phyloP scores from a whole-genome alignment of 1,284 basidiomycete species.

The Trichosporon ovoides region DNA sequence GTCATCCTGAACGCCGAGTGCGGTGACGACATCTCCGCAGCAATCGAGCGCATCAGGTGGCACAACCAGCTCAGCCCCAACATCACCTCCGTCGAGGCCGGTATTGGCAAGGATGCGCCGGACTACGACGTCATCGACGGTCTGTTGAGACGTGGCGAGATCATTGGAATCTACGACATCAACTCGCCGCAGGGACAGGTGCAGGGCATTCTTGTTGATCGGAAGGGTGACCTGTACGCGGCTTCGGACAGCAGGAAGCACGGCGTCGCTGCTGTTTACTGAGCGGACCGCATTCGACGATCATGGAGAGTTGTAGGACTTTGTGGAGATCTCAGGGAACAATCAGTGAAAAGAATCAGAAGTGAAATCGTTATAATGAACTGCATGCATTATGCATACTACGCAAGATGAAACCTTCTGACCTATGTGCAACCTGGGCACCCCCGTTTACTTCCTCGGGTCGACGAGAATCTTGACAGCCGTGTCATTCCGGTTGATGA shows the following conservation, averaged over 20 bases:
- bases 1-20: constrained; percentile 73
- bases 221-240: constrained; percentile 48
- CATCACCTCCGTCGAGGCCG: constrained; percentile 58
- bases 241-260: constrained; percentile 42
- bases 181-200: constrained; percentile 49
- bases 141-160: constrained; percentile 63
- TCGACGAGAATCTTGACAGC: constrained; percentile 24
- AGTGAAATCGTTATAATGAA: too few species aligned
- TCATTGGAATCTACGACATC: constrained; percentile 55
- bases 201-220: constrained; percentile 59
- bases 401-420: not conserved
- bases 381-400: too few species aligned
- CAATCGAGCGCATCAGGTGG: not conserved
- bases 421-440: too few species aligned
- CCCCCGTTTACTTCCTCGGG: constrained; percentile 3
- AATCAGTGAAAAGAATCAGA: too few species aligned
- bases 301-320: too few species aligned
- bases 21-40: constrained; percentile 58
- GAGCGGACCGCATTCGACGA: too few species aligned
- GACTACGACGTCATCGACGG: constrained; percentile 56
- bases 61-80: constrained; percentile 72
- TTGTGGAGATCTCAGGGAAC: too few species aligned
- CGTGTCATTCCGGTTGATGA: constrained; percentile 20
- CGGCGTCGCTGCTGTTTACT: constrained; percentile 43
- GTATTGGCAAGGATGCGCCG: constrained; percentile 49